Percentiles rank a stretch among this genome's conserved stretches.
Conservation (phyloP, 345 rosid genomes). For the Lepidium aucheri region DNA sequence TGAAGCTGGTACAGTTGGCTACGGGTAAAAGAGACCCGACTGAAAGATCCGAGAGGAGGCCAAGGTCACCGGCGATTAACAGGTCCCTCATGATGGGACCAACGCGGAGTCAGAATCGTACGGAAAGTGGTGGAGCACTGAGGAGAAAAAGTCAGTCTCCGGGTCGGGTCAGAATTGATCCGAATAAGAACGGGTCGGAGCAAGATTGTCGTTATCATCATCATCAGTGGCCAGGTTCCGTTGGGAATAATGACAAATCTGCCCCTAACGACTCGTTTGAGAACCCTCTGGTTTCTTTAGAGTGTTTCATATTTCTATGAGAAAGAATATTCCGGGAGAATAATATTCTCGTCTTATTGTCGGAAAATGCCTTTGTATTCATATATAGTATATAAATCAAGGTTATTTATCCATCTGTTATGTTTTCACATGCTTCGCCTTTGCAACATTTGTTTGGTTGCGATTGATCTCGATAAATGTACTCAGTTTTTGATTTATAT, state of each 20-base stretch:
- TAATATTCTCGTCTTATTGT: neutral
- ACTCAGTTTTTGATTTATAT: neutral
- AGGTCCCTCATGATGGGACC: slow-evolving; percentile 35
- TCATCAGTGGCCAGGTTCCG: neutral
- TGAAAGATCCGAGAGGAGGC: slow-evolving; percentile 53
- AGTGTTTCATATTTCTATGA: slow-evolving; percentile 82
- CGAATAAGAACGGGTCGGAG: slow-evolving; percentile 18
- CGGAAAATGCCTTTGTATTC: neutral
- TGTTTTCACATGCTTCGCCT: neutral
- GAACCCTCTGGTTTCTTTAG: slow-evolving; percentile 78
- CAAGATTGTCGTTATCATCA: neutral
- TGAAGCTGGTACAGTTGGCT: slow-evolving; percentile 29
- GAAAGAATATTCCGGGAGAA: neutral
- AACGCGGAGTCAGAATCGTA: neutral
- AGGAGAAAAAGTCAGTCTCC: slow-evolving; percentile 53
- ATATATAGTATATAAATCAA: neutral
- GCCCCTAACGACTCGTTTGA: slow-evolving; percentile 50
- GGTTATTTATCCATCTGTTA: neutral
- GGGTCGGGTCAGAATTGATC: slow-evolving; percentile 40
- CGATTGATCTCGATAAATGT: neutral
- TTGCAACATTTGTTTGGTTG: neutral
- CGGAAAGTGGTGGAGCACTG: slow-evolving; percentile 35
- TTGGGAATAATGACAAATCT: neutral
- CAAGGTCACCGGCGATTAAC: slow-evolving; percentile 55
- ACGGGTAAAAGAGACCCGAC: slow-evolving; percentile 38